Evolutionary conservation across 495 filamentous ascomycete species (phyloP).

Genomic region (Neurospora cerealis): DNA sequence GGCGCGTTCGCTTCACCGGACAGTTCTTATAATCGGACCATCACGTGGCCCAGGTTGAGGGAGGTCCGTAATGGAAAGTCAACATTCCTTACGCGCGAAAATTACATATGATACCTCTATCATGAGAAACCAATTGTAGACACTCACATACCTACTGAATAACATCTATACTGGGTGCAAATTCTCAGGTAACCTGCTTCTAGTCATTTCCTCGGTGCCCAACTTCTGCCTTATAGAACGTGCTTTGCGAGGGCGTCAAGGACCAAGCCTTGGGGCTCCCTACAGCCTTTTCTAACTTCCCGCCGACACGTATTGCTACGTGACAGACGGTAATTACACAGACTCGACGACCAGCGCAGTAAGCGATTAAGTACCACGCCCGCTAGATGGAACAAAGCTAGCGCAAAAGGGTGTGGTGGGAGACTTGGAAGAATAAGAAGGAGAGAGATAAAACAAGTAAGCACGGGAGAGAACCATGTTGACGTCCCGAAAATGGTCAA

Average conservation of each 20-base stretch:
- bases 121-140: neutral
- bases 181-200: neutral
- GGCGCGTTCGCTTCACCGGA: neutral
- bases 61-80: neutral
- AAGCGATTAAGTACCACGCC: too few relatives aligned
- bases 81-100: neutral
- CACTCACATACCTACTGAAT: neutral
- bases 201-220: neutral
- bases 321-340: too few relatives aligned
- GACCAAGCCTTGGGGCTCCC: too few relatives aligned
- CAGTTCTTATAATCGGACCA: neutral
- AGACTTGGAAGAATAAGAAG: too few relatives aligned
- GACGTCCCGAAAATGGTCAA: neutral
- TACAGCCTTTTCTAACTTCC: too few relatives aligned
- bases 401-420: too few relatives aligned
- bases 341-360: too few relatives aligned
- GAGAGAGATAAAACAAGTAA: too few relatives aligned
- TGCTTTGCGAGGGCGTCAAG: too few relatives aligned
- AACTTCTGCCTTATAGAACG: neutral
- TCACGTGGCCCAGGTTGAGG: neutral
- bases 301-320: too few relatives aligned
- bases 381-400: too few relatives aligned
- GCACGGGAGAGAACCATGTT: neutral
- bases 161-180: neutral
- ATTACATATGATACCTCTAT: too few relatives aligned